These are phyloP conservation scores for Cyberlindnera maritima DNA, from an alignment of 805 yeast genomes.

Conservation along the genomic window DNA sequence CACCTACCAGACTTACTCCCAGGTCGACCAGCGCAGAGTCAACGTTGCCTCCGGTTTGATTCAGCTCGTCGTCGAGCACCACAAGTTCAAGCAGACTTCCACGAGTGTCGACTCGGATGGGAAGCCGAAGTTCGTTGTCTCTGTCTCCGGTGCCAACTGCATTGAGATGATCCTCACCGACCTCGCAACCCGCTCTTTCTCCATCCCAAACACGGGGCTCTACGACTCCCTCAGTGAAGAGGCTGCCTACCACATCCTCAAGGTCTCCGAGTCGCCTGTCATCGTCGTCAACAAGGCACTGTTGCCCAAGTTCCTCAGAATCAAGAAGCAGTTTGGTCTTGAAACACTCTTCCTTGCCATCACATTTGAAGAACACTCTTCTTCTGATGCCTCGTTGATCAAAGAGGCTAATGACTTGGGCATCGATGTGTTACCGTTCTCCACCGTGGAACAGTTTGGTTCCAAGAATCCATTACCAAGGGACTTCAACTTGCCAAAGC, in stretches of 20 bases:
- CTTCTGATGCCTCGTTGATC: constrained; percentile 23
- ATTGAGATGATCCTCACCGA: constrained; percentile 59
- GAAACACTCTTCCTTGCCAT: constrained; percentile 39
- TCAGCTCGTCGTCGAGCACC: constrained; percentile 26
- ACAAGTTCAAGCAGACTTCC: constrained; percentile 1
- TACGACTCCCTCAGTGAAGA: constrained; percentile 46
- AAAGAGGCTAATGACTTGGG: constrained; percentile 18
- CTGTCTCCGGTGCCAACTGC: constrained; percentile 48
- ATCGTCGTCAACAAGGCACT: constrained; percentile 45
- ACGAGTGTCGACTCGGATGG: constrained; percentile 7
- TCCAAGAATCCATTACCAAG: constrained; percentile 34
- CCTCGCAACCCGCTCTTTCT: constrained; percentile 51
- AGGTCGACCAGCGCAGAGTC: constrained; percentile 35
- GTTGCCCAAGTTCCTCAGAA: constrained; percentile 37
- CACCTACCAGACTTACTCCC: constrained; percentile 38
- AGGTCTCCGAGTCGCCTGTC: constrained; percentile 51
- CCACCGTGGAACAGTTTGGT: constrained; percentile 33
- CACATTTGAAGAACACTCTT: constrained; percentile 42
- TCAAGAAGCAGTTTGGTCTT: constrained; percentile 34
- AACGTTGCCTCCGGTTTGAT: constrained; percentile 47
- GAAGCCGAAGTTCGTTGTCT: constrained; percentile 37
- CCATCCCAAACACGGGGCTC: constrained; percentile 40
- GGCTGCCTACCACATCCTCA: constrained; percentile 50
- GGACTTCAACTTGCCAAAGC: constrained; percentile 31
- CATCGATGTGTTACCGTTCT: constrained; percentile 36